A percentile compares a stretch with the other conserved stretches of the same genome.
Conservation (phyloP, 1,139 yeast genomes). For the Kodamaea sp. region DNA sequence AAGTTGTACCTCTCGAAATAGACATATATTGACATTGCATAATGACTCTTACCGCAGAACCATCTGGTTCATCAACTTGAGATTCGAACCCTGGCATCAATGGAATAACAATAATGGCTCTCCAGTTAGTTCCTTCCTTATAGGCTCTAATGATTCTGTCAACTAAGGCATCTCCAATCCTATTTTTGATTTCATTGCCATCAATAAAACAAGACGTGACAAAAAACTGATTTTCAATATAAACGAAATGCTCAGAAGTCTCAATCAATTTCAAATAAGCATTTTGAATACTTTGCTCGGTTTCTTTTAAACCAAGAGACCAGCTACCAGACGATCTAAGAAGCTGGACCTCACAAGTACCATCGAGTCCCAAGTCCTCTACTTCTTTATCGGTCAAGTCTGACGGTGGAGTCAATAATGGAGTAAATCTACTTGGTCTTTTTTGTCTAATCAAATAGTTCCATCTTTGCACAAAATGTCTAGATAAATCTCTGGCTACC, state of each 20-base stretch:
- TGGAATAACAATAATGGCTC: conserved; percentile 87
- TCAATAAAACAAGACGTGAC: conserved; percentile 84
- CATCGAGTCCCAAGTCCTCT: conserved; percentile 57
- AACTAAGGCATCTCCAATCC: conserved; percentile 94
- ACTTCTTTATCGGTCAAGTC: conserved; percentile 77
- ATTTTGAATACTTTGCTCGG: conserved; percentile 86
- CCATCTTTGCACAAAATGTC: conserved; percentile 98
- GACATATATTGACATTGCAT: conserved; percentile 97
- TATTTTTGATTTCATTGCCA: conserved; percentile 79
- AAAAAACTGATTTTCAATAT: conserved; percentile 93
- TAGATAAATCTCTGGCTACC: conserved; percentile 84
- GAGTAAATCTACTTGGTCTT: conserved; percentile 90
- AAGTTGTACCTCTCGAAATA: conserved; percentile 86
- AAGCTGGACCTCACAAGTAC: conserved; percentile 90
- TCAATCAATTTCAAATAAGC: conserved; percentile 91
- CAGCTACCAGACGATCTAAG: conserved; percentile 86
- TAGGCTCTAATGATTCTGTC: conserved; percentile 90
- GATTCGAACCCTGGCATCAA: conserved; percentile 97
- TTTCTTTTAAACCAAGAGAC: conserved; percentile 84
- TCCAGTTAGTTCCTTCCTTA: conserved; percentile 75
- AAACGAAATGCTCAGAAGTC: conserved; percentile 86
- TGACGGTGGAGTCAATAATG: conserved; percentile 87
- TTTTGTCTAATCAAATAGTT: conserved; percentile 88
- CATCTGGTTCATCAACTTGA: conserved; percentile 90
- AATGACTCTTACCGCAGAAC: conserved; percentile 88